Conservation (phyloP, 352 stramenopile species). For the Blastocystis sp. region DNA sequence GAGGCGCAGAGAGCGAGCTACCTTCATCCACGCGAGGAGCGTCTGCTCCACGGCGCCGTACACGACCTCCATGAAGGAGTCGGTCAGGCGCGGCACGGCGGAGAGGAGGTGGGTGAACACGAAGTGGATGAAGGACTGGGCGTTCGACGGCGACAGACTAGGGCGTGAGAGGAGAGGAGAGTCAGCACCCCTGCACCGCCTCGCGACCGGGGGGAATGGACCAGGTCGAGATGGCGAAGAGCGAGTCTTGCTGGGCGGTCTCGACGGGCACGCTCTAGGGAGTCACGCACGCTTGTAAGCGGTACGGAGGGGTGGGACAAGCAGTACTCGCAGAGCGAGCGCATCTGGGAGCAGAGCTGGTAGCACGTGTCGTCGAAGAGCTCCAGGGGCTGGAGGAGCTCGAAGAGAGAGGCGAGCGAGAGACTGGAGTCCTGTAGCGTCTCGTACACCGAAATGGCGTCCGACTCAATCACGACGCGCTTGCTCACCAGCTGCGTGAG, state of each 20-base stretch:
- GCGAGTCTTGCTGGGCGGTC: background rate
- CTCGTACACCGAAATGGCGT: background rate
- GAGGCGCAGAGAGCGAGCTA: background rate
- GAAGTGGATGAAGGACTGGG: background rate
- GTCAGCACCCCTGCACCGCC: background rate
- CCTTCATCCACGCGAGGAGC: background rate
- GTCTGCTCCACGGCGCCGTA: slow-evolving; percentile 6
- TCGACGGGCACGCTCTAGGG: background rate
- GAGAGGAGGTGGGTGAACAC: background rate
- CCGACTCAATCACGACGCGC: background rate
- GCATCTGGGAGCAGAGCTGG: background rate
- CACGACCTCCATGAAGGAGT: background rate
- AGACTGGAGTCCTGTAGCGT: background rate
- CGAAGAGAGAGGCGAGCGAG: background rate
- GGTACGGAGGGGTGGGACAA: background rate
- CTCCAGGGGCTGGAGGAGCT: slow-evolving; percentile 8
- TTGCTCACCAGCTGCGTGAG: slow-evolving; percentile 7
- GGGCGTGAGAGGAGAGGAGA: background rate
- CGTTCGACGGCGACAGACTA: slow-evolving; percentile 14
- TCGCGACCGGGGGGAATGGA: background rate
- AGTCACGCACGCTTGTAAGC: background rate
- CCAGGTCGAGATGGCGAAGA: background rate
- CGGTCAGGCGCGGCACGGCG: background rate
- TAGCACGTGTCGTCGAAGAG: background rate
- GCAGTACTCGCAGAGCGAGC: background rate